Base-by-base conservation (phyloP, 768 basidiomycete species). In the Boletus patriciae region DNA sequence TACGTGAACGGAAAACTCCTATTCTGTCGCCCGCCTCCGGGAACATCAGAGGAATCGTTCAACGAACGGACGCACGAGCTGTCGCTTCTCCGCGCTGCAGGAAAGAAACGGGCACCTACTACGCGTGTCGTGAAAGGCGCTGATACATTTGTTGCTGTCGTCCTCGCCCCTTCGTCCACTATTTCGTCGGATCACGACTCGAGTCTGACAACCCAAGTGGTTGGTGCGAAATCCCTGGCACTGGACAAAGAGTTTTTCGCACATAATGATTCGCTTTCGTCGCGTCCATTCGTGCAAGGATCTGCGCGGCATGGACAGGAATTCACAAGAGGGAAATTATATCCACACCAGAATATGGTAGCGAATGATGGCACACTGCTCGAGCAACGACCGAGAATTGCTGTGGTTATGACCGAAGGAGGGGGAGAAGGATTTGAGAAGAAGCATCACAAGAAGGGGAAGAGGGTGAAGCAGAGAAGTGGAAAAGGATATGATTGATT, bases 1-100 rank as follows among this genome's bases (percentile, higher is more conserved):
- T 99, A 95, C 67, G 94, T 98, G 58, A 94, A 90, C 63, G 97
- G 91, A 25, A 94, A 92, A 65, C 79, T 99, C 1, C 79, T 98
- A 10, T 98, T 83, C 71, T 94, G 92, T 62, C 90, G 96, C 61
- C 85, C 92, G 16, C 91, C 96, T n/a, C 93, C 95, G 1, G 83
- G 76, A 12, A 72, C 83, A 4, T 67, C 81, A 2, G 81, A 86
- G 31, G 78, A 82, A 46, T 76, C 76, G 2, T 98, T 95, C 78
- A 98, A 98, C 73, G 69, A 78, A 49, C 77, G 80, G 46, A 88
- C 86, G 13, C 83, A 88, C 52, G 78, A 83, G 45, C 72, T 84
- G 21, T 80, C 83, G 1, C 73, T 94, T 11, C 69, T 73, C 12
- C 80, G 84, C 23, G 79, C 82, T 9, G 77, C 77, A 25, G 84